A percentile compares a stretch with the other conserved stretches of the same genome.
Evolutionary conservation across 306 rosid genomes (phyloP).

Genomic region (Gastrolobium bilobum): DNA sequence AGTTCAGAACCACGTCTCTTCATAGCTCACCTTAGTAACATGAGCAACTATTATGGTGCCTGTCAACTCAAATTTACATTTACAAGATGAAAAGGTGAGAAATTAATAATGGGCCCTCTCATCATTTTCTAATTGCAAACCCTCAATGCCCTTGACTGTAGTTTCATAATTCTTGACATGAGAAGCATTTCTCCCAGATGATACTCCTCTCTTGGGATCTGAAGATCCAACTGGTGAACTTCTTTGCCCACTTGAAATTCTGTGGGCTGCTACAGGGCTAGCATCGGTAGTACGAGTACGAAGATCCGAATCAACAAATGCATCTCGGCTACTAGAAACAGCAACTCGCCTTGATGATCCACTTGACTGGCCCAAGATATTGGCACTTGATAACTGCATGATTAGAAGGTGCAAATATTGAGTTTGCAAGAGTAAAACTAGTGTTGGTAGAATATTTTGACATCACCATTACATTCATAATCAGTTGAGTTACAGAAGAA

Average conservation of each 20-base stretch:
- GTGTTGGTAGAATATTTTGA: not conserved
- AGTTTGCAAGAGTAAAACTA: not conserved
- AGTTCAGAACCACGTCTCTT: conserved; percentile 43
- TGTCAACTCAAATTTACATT: conserved; percentile 45
- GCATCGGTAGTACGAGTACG: conserved; percentile 67
- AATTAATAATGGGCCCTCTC: conserved; percentile 68
- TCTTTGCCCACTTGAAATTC: conserved; percentile 68
- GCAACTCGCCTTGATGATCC: conserved; percentile 81
- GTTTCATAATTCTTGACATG: conserved; percentile 70
- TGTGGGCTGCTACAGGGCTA: conserved; percentile 68
- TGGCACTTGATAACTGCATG: conserved; percentile 63
- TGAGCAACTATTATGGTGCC: conserved; percentile 46
- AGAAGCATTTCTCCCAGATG: conserved; percentile 66
- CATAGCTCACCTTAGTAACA: conserved; percentile 50
- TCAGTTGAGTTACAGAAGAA: not conserved
- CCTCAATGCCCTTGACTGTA: conserved; percentile 77
- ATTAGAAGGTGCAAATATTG: conserved; percentile 22
- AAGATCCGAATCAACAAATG: conserved; percentile 66
- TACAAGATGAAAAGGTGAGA: conserved; percentile 50
- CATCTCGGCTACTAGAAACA: conserved; percentile 76
- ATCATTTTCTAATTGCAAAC: conserved; percentile 75
- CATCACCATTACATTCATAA: conserved; percentile 6
- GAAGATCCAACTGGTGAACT: conserved; percentile 60
- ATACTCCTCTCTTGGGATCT: conserved; percentile 56
- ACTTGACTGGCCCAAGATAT: conserved; percentile 67